These are phyloP conservation scores for Epichloe gansuensis DNA, from an alignment of 2,329 filamentous ascomycete species.

Conservation along the genomic window DNA sequence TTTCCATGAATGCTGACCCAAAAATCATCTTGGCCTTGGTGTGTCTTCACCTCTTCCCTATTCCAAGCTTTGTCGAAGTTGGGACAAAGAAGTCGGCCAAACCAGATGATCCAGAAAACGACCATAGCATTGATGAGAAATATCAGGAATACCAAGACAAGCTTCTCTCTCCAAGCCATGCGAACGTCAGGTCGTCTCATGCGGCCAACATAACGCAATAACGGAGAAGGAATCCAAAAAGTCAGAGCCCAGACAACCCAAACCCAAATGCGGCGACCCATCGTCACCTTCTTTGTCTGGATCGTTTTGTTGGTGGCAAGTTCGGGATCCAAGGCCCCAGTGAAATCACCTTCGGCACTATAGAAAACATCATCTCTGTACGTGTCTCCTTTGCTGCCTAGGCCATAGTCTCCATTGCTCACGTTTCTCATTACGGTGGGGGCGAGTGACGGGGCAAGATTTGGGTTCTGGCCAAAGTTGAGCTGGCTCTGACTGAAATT, in stretches of 20 bases:
- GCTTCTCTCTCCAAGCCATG: conserved; percentile 93
- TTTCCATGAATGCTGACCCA: conserved; percentile 78
- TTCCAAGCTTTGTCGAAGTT: conserved; percentile 87
- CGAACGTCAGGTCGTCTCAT: conserved; percentile 97
- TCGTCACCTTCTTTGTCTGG: conserved; percentile 52
- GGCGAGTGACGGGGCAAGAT: conserved; percentile 45
- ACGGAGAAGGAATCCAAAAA: conserved; percentile 85
- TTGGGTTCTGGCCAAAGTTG: conserved; percentile 29
- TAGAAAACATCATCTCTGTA: conserved; percentile 64
- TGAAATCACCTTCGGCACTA: conserved; percentile 53
- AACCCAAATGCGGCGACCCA: conserved; percentile 64
- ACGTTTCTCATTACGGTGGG: conserved; percentile 45
- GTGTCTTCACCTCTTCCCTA: conserved; percentile 51
- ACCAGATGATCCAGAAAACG: conserved; percentile 83
- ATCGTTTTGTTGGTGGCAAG: conserved; percentile 65
- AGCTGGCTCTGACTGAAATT: conserved; percentile 44
- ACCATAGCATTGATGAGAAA: conserved; percentile 66
- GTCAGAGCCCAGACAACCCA: conserved; percentile 73
- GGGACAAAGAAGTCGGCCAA: conserved; percentile 77
- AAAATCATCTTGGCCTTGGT: conserved; percentile 63
- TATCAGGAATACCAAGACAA: conserved; percentile 73
- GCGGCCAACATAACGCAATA: conserved; percentile 68
- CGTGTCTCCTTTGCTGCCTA: conserved; percentile 75
- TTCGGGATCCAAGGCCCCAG: conserved; percentile 62
- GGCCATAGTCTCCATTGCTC: conserved; percentile 68